Percentiles rank a stretch among this genome's conserved stretches.
phyloP scores from a whole-genome alignment of 2,329 filamentous ascomycete species.

The Diaporthe batatas region DNA sequence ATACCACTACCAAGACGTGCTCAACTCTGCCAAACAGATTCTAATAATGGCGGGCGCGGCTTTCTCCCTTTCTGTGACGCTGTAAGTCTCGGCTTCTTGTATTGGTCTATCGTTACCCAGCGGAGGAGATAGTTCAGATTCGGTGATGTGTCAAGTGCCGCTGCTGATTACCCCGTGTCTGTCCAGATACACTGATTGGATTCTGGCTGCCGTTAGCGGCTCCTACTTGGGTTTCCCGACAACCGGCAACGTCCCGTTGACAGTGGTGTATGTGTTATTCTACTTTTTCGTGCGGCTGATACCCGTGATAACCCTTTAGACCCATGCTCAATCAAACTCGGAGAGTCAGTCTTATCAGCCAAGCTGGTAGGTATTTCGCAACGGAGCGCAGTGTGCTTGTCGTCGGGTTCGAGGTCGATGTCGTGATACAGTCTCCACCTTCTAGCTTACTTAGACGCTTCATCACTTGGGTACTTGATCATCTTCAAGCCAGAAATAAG shows the following conservation, averaged over 20 bases:
- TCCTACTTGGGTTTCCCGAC: constrained; percentile 1
- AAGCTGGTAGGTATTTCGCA: too few species aligned
- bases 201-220: not conserved
- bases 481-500: not conserved
- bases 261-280: not conserved
- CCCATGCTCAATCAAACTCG: too few species aligned
- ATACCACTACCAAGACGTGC: constrained; percentile 4
- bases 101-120: too few species aligned
- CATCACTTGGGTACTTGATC: too few species aligned
- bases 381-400: not conserved
- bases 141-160: too few species aligned
- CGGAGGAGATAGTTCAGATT: not conserved
- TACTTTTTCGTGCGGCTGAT: constrained; percentile 6
- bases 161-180: not conserved
- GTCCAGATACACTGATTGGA: constrained; percentile 11
- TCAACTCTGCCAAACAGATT: not conserved
- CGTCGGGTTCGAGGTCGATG: not conserved
- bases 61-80: not conserved
- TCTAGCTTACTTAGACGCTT: not conserved
- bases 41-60: not conserved
- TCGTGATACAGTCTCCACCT: not conserved
- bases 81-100: not conserved
- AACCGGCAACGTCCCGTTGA: not conserved
- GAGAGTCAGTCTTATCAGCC: too few species aligned
- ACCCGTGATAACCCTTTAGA: not conserved